Conservation (phyloP, 2,329 filamentous ascomycete species). For the Rhytidhysteron rufulum region DNA sequence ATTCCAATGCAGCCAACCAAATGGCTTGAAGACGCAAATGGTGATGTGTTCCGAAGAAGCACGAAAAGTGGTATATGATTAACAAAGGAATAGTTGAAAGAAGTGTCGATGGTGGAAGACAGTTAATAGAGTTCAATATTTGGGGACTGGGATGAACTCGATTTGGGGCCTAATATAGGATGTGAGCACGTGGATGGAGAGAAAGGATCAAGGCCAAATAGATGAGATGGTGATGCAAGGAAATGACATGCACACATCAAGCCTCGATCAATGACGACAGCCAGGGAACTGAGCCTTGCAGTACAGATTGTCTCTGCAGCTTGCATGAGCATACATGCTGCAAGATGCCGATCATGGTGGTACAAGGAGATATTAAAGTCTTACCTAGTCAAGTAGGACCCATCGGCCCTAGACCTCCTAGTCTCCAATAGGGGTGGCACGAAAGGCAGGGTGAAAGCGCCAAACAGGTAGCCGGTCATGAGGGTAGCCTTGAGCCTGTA, state of each 20-base stretch:
- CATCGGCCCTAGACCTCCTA: constrained; percentile 32
- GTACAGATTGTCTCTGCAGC: constrained; percentile 23
- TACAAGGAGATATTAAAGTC: constrained; percentile 7
- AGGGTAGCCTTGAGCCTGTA: constrained; percentile 32
- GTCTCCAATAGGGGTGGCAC: constrained; percentile 37
- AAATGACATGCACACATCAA: neutral
- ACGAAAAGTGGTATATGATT: too few species aligned
- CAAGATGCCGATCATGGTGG: neutral
- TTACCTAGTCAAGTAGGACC: constrained; percentile 34
- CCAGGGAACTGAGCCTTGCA: constrained; percentile 23
- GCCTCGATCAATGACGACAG: constrained; percentile 4
- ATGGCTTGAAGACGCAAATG: too few species aligned
- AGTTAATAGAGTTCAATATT: constrained; percentile 9
- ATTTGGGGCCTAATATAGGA: constrained; percentile 10
- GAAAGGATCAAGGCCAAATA: neutral
- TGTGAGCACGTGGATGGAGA: neutral
- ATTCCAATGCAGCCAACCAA: too few species aligned
- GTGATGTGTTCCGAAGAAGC: too few species aligned
- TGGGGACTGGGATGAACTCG: constrained; percentile 9
- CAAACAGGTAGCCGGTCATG: constrained; percentile 35
- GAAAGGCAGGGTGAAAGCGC: constrained; percentile 37
- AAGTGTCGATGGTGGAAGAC: neutral
- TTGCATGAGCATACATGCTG: constrained; percentile 1
- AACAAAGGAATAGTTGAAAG: neutral
- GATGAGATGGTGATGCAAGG: neutral